Conservation (phyloP, 176 grass and related monocot species). For the Phyllostachys edulis region DNA sequence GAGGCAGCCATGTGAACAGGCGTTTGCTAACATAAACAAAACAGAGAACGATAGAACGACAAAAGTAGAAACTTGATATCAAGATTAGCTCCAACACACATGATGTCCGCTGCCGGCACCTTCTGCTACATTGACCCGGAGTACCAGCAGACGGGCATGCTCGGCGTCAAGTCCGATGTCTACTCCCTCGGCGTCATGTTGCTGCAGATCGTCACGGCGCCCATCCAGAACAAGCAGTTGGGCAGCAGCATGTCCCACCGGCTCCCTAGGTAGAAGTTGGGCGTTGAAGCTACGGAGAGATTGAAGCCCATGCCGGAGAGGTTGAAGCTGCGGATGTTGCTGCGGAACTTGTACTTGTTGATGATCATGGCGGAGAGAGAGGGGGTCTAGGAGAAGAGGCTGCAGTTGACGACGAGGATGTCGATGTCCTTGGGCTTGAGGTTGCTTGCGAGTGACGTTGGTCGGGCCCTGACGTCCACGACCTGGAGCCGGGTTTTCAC, state of each 20-base stretch:
- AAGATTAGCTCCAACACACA: too few species aligned
- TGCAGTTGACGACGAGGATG: slow-evolving; percentile 62
- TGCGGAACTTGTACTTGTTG: slow-evolving; percentile 87
- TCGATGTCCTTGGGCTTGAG: slow-evolving; percentile 61
- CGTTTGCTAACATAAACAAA: background rate
- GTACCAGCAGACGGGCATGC: slow-evolving; percentile 92
- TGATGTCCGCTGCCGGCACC: slow-evolving; percentile 66
- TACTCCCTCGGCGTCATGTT: slow-evolving; percentile 87
- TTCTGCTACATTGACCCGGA: slow-evolving; percentile 93
- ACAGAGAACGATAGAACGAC: too few species aligned
- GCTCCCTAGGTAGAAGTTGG: too few species aligned
- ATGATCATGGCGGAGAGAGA: slow-evolving; percentile 94
- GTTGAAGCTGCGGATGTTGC: slow-evolving; percentile 93
- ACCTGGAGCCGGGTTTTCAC: too few species aligned
- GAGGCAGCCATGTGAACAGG: too few species aligned
- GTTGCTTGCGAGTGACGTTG: too few species aligned
- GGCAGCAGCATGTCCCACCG: too few species aligned
- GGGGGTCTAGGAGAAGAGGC: slow-evolving; percentile 67
- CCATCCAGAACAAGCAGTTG: too few species aligned
- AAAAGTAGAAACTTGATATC: too few species aligned
- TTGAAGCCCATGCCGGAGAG: slow-evolving; percentile 91
- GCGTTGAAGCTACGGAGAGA: too few species aligned
- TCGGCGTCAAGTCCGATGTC: slow-evolving; percentile 65
- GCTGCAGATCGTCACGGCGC: slow-evolving; percentile 76
- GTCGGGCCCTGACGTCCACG: too few species aligned